Evolutionary conservation across 1,139 yeast genomes (phyloP), one percentile per base, ranked within the genome.

Genomic region (Torulaspora pretoriensis): DNA sequence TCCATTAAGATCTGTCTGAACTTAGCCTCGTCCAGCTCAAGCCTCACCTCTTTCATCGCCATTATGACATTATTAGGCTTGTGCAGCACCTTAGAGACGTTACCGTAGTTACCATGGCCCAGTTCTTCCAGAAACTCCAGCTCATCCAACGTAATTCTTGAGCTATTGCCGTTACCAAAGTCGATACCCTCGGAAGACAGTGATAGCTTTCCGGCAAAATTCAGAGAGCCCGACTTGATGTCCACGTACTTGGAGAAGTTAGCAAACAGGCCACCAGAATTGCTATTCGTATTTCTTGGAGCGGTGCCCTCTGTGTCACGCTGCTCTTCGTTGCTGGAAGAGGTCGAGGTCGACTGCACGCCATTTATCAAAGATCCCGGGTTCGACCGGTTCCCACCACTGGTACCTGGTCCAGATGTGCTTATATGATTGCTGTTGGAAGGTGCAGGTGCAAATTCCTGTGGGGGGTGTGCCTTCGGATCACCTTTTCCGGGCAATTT

Each of bases 1-100:
- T 92, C 98, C 97, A 92, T 92, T 56, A 92, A 72, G 54, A 92
- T 92, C 61, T 92, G 97, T 47, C 94, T 78, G 64, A 92, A 87
- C 63, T 89, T 89, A 16, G 86, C 77, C 59, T 90, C 97, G 63
- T 90, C 97, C 48, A 92, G 73, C 62, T 90, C 97, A 41, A 92
- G 69, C 43, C 96, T 74, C 41, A 92, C 96, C 65, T 92, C 97
- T 66, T 92, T 92, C 95, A 92, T 88, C 2, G 97, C 97, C 97
- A 92, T 88, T 17, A 81, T 69, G 19, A 89, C 86, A 19, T 89
- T 86, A 0, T 96, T 89, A n/a, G 97, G 97, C 61, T 83, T 87
- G 67, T 92, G 97, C 40, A 87, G 69, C 1, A 90, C 97, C 66
- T 89, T 89, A 26, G 89, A 80, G 13, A 92, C 98, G 1, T 95